These are phyloP conservation scores for Sclerotinia spermophila DNA, from an alignment of 2,329 filamentous ascomycete species.

Conservation along the genomic window DNA sequence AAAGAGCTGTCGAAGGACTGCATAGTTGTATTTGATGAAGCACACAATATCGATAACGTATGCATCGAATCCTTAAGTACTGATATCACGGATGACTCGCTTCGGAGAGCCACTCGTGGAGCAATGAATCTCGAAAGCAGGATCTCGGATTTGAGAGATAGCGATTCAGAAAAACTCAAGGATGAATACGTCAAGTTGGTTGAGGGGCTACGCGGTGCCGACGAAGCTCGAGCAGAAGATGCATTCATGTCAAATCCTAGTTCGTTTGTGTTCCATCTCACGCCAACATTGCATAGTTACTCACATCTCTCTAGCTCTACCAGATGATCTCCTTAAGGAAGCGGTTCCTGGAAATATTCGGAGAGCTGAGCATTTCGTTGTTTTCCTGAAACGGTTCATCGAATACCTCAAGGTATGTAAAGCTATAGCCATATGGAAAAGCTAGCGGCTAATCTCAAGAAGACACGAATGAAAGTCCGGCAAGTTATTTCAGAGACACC, in stretches of 20 bases:
- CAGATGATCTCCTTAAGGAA: slow-evolving; percentile 91
- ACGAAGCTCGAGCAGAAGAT: slow-evolving; percentile 87
- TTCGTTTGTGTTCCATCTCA: slow-evolving; percentile 20
- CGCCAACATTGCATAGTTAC: neutral
- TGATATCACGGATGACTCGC: slow-evolving; percentile 90
- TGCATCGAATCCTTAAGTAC: slow-evolving; percentile 98
- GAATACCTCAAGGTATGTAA: slow-evolving; percentile 76
- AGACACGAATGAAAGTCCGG: slow-evolving; percentile 96
- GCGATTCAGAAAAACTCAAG: slow-evolving; percentile 89
- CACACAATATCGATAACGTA: slow-evolving; percentile 99
- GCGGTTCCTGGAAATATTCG: slow-evolving; percentile 95
- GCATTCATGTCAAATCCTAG: slow-evolving; percentile 92
- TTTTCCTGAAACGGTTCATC: slow-evolving; percentile 93
- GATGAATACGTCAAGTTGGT: slow-evolving; percentile 95
- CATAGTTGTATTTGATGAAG: slow-evolving; percentile 97
- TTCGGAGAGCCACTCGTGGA: slow-evolving; percentile 85
- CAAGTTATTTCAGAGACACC: slow-evolving; percentile 98
- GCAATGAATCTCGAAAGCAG: slow-evolving; percentile 87
- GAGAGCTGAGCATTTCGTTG: slow-evolving; percentile 90
- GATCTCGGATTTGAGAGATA: slow-evolving; percentile 92
- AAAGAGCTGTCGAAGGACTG: slow-evolving; percentile 96
- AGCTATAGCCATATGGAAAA: neutral
- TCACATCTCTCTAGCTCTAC: slow-evolving; percentile 57
- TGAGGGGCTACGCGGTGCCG: slow-evolving; percentile 81
- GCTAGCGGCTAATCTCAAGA: slow-evolving; percentile 22